phyloP scores from a whole-genome alignment of 139 green algal genomes.

The Axilococcus clingmanii region DNA sequence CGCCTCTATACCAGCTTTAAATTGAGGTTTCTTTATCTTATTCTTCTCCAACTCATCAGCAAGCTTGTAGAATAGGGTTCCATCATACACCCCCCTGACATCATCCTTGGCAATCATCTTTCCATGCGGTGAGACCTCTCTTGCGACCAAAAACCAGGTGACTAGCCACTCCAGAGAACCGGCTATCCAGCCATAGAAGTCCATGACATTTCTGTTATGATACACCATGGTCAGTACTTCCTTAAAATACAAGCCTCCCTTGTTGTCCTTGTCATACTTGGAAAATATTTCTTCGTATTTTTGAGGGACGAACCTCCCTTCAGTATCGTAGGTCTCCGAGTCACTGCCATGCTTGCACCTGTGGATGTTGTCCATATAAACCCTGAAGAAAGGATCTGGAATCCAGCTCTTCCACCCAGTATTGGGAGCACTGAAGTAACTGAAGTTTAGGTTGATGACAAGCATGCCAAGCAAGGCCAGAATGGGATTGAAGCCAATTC shows the following conservation, averaged over 20 bases:
- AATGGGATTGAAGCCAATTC: constrained; percentile 44
- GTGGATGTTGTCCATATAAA: constrained; percentile 39
- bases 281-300: constrained; percentile 51
- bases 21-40: no score
- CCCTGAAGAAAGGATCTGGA: constrained; percentile 34
- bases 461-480: constrained; percentile 37
- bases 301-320: constrained; percentile 41
- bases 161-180: constrained; percentile 26
- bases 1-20: no score
- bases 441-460: constrained; percentile 59
- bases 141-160: constrained; percentile 20
- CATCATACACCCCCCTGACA: constrained; percentile 8
- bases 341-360: constrained; percentile 55
- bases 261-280: constrained; percentile 45
- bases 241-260: constrained; percentile 36
- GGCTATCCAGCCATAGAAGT: constrained; percentile 36
- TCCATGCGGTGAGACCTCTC: constrained; percentile 6
- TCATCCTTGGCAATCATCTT: constrained; percentile 21
- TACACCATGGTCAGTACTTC: constrained; percentile 46
- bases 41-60: neutral
- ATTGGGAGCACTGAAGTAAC: no score
- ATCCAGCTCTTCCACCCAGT: constrained; percentile 35
- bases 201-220: constrained; percentile 42
- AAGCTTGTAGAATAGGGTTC: constrained; percentile 13
- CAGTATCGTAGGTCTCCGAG: constrained; percentile 5